Evolutionary conservation across 2,329 filamentous ascomycete genomes (phyloP), one percentile per base, ranked within the genome.

Genomic region (Alternaria novae-zelandiae): DNA sequence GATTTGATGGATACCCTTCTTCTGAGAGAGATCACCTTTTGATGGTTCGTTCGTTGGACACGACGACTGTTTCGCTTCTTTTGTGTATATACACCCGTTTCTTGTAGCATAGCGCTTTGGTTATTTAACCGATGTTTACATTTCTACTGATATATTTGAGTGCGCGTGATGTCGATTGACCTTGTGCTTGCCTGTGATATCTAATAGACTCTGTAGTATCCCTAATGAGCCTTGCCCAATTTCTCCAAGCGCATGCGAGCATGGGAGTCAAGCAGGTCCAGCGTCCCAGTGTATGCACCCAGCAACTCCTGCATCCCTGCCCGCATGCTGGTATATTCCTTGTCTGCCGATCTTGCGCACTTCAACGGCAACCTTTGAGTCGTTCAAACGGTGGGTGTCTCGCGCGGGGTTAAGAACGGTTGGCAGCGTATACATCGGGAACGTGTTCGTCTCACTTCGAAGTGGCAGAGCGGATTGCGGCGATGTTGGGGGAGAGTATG

Each of bases 51-150:
- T 68, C 56, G 56, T 60, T 64, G 54, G 64, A 67, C 46, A 65
- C 59, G 59, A 59, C 62, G 54, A 58, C 30, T 44, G n/a, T 30
- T 66, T 66, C 56, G 23, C 59, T 67, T 69, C 61, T 65, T 63
- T 65, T 67, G 64, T 69, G 64, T 65, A 69, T 67, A 69, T 59
- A 63, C 54, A 59, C 57, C 45, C 36, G 36, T 20, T 60, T 64
- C 57, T 61, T 64, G 64, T 68, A 66, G 64, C 66, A 59, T 64
- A 66, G 59, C 55, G 61, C 41, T 47, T 41, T 57, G 30, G 41
- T 57, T 49, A 49, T 46, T 25, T 41, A 28, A 47, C 50, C 46
- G 20, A 41, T 44, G 46, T 59, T 17, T 25, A 12, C 43, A 55
- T 11, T 49, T 11, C 28, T 6, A 12, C 21, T 11, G 3, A 12